Evolutionary conservation across 805 yeast species (phyloP).

Genomic region (Schizosaccharomyces osmophilus): DNA sequence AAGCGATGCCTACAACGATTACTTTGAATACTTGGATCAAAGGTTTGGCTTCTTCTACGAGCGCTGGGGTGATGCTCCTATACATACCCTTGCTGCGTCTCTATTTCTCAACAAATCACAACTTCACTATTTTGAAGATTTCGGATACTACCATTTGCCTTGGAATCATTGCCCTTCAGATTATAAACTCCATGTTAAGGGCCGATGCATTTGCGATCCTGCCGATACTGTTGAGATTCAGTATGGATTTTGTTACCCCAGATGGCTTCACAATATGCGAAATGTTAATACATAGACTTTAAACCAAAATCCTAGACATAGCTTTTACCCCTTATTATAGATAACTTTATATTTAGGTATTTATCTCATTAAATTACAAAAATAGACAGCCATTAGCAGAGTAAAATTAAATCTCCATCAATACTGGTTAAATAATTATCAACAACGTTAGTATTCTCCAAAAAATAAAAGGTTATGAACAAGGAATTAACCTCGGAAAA

Average conservation of each 20-base stretch:
- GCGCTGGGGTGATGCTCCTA: conserved; percentile 63
- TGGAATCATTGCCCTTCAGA: conserved; percentile 12
- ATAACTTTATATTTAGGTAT: no score
- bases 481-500: neutral
- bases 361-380: no score
- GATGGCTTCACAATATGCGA: neutral
- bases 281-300: neutral
- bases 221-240: neutral
- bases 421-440: no score
- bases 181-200: conserved; percentile 6
- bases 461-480: neutral
- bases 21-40: conserved; percentile 31
- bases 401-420: no score
- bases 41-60: conserved; percentile 51
- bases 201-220: conserved; percentile 7
- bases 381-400: no score
- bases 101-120: conserved; percentile 26
- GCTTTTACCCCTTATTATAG: no score
- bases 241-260: neutral
- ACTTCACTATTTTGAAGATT: conserved; percentile 35
- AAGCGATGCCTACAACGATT: conserved; percentile 26
- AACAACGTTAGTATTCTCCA: neutral
- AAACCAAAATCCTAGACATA: no score
- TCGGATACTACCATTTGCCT: conserved; percentile 34
- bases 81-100: conserved; percentile 41